phyloP scores from a whole-genome alignment of 78 protist species.

The Isochrysis galbana region DNA sequence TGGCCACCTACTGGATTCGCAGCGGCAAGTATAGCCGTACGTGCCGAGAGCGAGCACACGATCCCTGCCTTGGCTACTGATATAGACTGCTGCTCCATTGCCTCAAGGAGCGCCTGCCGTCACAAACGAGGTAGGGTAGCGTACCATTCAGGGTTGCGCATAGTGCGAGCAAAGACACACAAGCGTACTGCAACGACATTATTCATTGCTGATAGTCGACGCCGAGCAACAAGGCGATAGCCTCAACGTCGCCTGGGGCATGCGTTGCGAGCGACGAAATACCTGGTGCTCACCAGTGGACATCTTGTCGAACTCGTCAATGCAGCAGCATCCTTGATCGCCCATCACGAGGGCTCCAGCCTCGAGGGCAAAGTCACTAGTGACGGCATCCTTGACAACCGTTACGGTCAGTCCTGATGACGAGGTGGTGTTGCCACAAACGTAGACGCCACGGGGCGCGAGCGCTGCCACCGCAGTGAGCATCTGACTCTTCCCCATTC shows the following conservation, averaged over 20 bases:
- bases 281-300: constrained; percentile 49
- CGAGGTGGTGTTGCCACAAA: constrained; percentile 96
- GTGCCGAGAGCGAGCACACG: constrained; percentile 93
- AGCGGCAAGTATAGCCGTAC: constrained; percentile 95
- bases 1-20: constrained; percentile 95
- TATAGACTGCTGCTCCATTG: constrained; percentile 98
- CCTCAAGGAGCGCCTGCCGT: constrained; percentile 84
- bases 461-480: constrained; percentile 72
- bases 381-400: constrained; percentile 67
- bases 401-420: constrained; percentile 96
- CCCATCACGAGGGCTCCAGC: constrained; percentile 73
- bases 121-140: too few species aligned
- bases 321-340: constrained; percentile 95
- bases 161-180: too few species aligned
- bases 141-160: too few species aligned
- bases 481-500: constrained; percentile 94
- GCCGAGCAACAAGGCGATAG: too few species aligned
- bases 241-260: too few species aligned
- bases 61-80: constrained; percentile 78
- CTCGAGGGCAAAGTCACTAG: constrained; percentile 84
- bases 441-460: constrained; percentile 96
- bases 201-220: too few species aligned
- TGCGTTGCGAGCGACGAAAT: too few species aligned
- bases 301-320: constrained; percentile 99
- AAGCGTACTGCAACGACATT: too few species aligned